Evolutionary conservation across 2,329 filamentous ascomycete genomes (phyloP), one percentile per base, ranked within the genome.

Genomic region (Bipolaris sorokiniana): DNA sequence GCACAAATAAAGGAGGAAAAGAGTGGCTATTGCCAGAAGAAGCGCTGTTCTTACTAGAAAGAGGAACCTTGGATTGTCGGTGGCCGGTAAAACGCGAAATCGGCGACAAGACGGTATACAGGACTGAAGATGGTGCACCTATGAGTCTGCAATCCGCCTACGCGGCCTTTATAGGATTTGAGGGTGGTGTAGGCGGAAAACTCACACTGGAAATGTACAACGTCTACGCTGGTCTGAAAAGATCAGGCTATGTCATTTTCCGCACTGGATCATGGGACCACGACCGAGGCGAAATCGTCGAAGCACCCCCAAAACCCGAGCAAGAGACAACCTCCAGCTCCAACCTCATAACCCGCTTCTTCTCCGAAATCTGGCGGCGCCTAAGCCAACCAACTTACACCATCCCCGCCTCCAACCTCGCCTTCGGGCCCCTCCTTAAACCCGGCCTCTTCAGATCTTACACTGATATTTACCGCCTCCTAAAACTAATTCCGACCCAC

Each of bases 81-180:
- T 97, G 91, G 91, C 91, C 91, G 36, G 71, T 74, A 5, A 72
- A 71, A 49, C 61, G 59, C 15, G 71, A 72, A 20, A 68, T 70
- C 1, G 69, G 67, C 3, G 73, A 71, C 13, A 69, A 68, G 11
- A 65, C 57, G 34, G 59, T 48, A 3, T 55, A 65, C 46, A 58
- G 55, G 15, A 85, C 86, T 34, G 82, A 83, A 56, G 84, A 87
- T 6, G 78, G 83, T 3, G 76, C 95, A n/a, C 92, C 94, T 0
- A 88, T 99, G 81, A 96, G 91, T 76, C 79, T 98, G 37, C 91
- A 98, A 75, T 93, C 90, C 5, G 92, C 92, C 0, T 98, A 98
- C 79, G 86, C 93, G 5, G 84, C 92, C 20, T 87, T 97, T 51
- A 84, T 97, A 62, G 92, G 92, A 1, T 80, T 85, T 22, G 88